A percentile compares a stretch with the other conserved stretches of the same genome.
Evolutionary conservation across 257 asterid genomes (phyloP).

Genomic region (Solanum clarkiae): DNA sequence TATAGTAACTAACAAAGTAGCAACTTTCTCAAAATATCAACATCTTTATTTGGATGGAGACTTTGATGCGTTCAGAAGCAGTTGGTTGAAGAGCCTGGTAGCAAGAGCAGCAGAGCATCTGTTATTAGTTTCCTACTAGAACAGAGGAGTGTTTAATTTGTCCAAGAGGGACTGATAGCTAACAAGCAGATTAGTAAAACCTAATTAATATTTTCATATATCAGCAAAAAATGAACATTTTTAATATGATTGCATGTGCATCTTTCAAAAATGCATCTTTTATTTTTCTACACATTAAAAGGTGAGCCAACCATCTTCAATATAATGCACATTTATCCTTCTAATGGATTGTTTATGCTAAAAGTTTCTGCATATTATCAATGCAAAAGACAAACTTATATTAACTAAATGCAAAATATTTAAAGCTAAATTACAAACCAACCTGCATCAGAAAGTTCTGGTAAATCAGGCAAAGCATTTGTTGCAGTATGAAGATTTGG

Average conservation of each 20-base stretch:
- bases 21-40: background rate
- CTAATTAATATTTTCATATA: background rate
- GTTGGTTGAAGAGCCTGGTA: constrained; percentile 8
- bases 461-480: background rate
- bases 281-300: background rate
- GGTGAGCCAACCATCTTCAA: background rate
- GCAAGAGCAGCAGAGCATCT: background rate
- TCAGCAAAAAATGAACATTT: background rate
- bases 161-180: background rate
- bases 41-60: background rate
- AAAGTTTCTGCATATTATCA: background rate
- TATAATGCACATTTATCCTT: background rate
- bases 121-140: background rate
- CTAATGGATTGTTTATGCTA: background rate
- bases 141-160: background rate
- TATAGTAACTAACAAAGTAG: background rate
- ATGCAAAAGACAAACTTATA: background rate
- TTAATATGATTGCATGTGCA: background rate
- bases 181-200: background rate
- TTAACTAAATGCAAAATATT: background rate
- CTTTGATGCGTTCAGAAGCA: background rate
- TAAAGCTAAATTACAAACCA: background rate
- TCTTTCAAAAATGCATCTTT: background rate
- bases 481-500: background rate
- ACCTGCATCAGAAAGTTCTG: background rate